Percentiles rank a stretch among this genome's conserved stretches.
Conservation (phyloP, 2,329 filamentous ascomycete genomes). For the Aureobasidium mangrovei region DNA sequence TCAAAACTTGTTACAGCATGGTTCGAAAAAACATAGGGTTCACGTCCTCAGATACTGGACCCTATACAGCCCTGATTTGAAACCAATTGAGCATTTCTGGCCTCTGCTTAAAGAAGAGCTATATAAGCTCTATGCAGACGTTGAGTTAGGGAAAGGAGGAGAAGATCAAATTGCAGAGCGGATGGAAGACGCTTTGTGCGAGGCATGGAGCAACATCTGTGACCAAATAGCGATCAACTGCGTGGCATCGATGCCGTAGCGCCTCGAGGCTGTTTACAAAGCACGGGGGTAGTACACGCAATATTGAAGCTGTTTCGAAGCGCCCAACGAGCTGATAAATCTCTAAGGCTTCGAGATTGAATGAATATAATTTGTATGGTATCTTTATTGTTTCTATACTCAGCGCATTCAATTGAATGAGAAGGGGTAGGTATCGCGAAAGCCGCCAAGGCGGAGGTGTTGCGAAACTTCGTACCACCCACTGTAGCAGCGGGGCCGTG, state of each 20-base stretch:
- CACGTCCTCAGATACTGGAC: neutral
- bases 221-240: neutral
- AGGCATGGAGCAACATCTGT: neutral
- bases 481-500: no score
- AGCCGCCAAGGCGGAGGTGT: neutral
- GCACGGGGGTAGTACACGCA: constrained; percentile 1
- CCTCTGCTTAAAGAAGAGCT: constrained; percentile 1
- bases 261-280: neutral
- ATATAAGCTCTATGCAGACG: constrained; percentile 6
- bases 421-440: neutral
- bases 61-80: neutral
- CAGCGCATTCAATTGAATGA: neutral
- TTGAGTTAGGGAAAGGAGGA: neutral
- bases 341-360: neutral
- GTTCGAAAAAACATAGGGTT: neutral
- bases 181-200: neutral
- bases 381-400: neutral
- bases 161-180: neutral
- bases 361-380: neutral
- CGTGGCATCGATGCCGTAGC: neutral
- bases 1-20: neutral
- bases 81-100: constrained; percentile 6
- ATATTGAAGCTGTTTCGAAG: neutral
- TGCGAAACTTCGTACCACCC: neutral
- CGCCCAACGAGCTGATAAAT: neutral